Base-by-base conservation (phyloP, 331 rosid genomes). In the Spiraea crenata region DNA sequence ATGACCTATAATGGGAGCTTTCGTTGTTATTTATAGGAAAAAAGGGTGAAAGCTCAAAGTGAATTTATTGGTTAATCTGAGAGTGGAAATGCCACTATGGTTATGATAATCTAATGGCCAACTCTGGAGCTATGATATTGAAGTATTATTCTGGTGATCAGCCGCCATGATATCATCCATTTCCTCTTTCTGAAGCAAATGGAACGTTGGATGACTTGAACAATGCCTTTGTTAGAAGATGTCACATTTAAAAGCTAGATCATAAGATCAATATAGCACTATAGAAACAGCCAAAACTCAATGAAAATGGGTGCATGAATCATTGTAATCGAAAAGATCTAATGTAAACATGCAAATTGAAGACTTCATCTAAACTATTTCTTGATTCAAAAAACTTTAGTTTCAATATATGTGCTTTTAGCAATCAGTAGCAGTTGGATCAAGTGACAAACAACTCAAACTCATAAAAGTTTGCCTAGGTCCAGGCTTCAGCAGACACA, bases 81-180 rank as follows among this genome's bases (percentile, higher is more conserved):
- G 44, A 85, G 88, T 85, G 88, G 85, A 42, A 45, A 34, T 37
- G 35, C 73, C 90, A 83, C 81, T 83, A 82, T 25, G 42, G 74
- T 69, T 50, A 70, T 66, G n/a, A 12, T 41, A 19, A 39, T 34
- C 14, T 47, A 77, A 67, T 71, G 76, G 75, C 44, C 78, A 78
- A 46, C 74, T 61, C 35, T 47, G 54, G 10, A n/a, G 45, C 45
- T 55, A 73, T 59, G 11, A 7, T 65, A n/a, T 17, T 57, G 17
- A 57, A 61, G 58, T 16, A 4, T 38, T 20, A 20, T 60, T 50
- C 16, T 52, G 5, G 61, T 8, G 67, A 50, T 68, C 72, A 68
- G 77, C 72, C 63, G 20, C 62, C 75, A 74, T 46, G 63, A 66
- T 66, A n/a, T 40, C 65, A 46, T 49, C 55, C 71, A 31, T 35